Evolutionary conservation across 805 yeast species (phyloP).

Genomic region (Sugiyamaella lignohabitans): DNA sequence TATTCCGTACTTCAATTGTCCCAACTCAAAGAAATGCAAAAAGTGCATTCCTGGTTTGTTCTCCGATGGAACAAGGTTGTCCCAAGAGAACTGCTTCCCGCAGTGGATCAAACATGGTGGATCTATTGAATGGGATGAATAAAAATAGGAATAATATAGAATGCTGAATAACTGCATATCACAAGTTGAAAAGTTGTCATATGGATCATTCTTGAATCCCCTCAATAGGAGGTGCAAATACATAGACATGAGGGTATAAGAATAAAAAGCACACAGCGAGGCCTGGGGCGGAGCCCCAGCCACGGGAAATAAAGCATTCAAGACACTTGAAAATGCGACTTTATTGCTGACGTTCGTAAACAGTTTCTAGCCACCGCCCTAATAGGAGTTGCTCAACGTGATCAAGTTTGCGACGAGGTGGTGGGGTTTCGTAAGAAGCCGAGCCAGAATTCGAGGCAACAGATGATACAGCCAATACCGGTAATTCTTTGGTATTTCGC

Average conservation of each 20-base stretch:
- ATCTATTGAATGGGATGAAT: slow-evolving; percentile 2
- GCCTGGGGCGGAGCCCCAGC: not conserved
- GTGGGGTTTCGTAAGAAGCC: not conserved
- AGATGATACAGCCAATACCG: not conserved
- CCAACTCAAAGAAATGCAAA: slow-evolving; percentile 52
- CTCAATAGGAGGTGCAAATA: too few relatives aligned
- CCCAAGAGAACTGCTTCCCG: slow-evolving; percentile 67
- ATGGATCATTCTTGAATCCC: too few relatives aligned
- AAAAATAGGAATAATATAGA: too few relatives aligned
- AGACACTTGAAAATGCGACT: not conserved
- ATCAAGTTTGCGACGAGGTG: slow-evolving; percentile 16
- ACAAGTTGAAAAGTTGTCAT: too few relatives aligned
- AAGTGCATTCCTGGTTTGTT: slow-evolving; percentile 52
- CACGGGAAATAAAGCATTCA: not conserved
- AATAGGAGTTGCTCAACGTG: slow-evolving; percentile 40
- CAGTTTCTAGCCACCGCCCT: slow-evolving; percentile 40
- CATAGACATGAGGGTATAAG: too few relatives aligned
- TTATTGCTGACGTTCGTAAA: not conserved
- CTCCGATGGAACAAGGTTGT: slow-evolving; percentile 44
- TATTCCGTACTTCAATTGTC: slow-evolving; percentile 76
- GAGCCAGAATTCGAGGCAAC: not conserved
- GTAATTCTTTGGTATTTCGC: not conserved
- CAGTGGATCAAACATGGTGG: slow-evolving; percentile 42
- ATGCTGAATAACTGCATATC: too few relatives aligned
- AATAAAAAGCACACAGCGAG: too few relatives aligned